Percentiles rank a stretch among this genome's conserved stretches.
These are phyloP conservation scores for Pythium brassicae DNA, from an alignment of 352 stramenopile species.

Conservation along the genomic window DNA sequence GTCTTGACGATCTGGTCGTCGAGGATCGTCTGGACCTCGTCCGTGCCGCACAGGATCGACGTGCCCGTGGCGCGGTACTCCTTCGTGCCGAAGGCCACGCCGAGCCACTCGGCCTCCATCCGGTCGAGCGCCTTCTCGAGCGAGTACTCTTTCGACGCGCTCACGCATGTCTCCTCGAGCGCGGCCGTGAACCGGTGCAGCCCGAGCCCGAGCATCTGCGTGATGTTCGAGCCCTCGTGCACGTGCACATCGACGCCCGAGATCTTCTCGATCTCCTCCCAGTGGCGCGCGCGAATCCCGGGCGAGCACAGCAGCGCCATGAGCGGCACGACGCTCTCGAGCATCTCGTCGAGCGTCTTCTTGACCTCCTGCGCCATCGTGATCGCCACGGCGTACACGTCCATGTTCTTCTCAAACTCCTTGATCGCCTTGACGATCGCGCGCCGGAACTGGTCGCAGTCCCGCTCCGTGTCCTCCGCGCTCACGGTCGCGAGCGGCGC, in stretches of 20 bases:
- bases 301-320: slow-evolving; percentile 92
- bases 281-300: slow-evolving; percentile 89
- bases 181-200: slow-evolving; percentile 78
- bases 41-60: slow-evolving; percentile 81
- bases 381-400: slow-evolving; percentile 74
- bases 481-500: slow-evolving; percentile 66
- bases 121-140: slow-evolving; percentile 91
- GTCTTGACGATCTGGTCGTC: slow-evolving; percentile 96
- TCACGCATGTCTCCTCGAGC: slow-evolving; percentile 93
- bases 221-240: slow-evolving; percentile 89
- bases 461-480: slow-evolving; percentile 78
- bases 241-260: slow-evolving; percentile 86
- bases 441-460: slow-evolving; percentile 85
- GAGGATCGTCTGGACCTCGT: slow-evolving; percentile 93
- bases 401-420: slow-evolving; percentile 87
- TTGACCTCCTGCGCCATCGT: slow-evolving; percentile 80
- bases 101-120: slow-evolving; percentile 93
- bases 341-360: slow-evolving; percentile 80
- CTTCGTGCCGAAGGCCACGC: slow-evolving; percentile 91
- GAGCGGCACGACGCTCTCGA: slow-evolving; percentile 87
- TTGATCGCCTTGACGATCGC: slow-evolving; percentile 90
- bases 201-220: slow-evolving; percentile 87
- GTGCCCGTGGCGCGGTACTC: slow-evolving; percentile 93
- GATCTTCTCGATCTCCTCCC: slow-evolving; percentile 88
- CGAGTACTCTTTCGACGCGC: slow-evolving; percentile 92